Conservation (phyloP, 2,329 filamentous ascomycete species). For the Ascochyta lentis region DNA sequence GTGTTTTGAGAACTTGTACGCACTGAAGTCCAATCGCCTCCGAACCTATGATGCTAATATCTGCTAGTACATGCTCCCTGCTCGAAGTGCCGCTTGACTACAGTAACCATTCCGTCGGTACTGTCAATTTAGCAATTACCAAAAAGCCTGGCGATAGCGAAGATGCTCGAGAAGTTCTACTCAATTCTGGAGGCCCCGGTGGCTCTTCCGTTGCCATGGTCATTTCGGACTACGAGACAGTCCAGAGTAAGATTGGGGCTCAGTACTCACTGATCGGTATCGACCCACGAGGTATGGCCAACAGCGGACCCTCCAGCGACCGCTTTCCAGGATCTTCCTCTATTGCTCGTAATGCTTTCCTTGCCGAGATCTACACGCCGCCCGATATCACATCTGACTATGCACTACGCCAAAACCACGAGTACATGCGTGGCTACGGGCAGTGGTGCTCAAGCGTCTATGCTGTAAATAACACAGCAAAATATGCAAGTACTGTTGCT, state of each 20-base stretch:
- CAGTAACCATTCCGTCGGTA: conserved; percentile 17
- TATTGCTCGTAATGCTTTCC: conserved; percentile 10
- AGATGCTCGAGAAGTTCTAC: conserved; percentile 24
- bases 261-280: conserved; percentile 47
- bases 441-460: conserved; percentile 27
- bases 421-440: conserved; percentile 20
- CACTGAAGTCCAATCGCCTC: background rate
- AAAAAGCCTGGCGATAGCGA: conserved; percentile 17
- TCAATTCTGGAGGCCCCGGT: conserved; percentile 37
- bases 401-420: conserved; percentile 19
- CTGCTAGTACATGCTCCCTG: conserved; percentile 18
- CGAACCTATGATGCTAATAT: background rate
- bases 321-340: conserved; percentile 19
- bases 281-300: conserved; percentile 39
- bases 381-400: conserved; percentile 12
- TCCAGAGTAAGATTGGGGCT: conserved; percentile 8
- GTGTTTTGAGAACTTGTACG: conserved; percentile 13
- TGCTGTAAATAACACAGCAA: conserved; percentile 29
- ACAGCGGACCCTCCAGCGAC: conserved; percentile 16
- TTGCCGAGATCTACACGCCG: conserved; percentile 6
- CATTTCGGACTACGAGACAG: background rate
- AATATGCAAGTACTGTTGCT: conserved; percentile 40
- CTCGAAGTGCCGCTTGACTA: conserved; percentile 31
- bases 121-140: conserved; percentile 22
- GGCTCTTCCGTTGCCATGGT: conserved; percentile 38